A percentile compares a stretch with the other conserved stretches of the same genome.
Evolutionary conservation across 805 yeast species (phyloP).

Genomic region (Blastobotrys muscicola): DNA sequence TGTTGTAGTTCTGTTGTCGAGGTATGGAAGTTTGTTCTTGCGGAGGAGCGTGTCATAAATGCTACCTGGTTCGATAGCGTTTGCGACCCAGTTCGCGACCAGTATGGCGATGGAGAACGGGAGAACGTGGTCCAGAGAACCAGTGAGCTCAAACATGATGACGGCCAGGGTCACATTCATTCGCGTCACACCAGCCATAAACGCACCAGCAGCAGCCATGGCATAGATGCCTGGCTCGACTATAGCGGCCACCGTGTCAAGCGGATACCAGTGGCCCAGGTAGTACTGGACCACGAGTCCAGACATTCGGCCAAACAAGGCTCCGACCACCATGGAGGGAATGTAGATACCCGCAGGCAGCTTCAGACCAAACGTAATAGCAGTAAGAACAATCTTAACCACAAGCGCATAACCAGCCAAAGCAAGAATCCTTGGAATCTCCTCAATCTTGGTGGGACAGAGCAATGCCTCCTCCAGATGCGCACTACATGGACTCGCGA

Average conservation of each 20-base stretch:
- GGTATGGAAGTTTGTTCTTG: constrained; percentile 44
- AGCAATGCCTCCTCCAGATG: constrained; percentile 12
- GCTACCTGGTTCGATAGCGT: constrained; percentile 41
- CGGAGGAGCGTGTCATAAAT: constrained; percentile 40
- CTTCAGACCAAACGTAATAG: constrained; percentile 47
- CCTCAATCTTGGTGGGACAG: constrained; percentile 22
- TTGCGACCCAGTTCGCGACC: constrained; percentile 49
- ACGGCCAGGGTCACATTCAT: constrained; percentile 87
- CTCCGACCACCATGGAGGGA: constrained; percentile 57
- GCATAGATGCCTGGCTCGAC: constrained; percentile 93
- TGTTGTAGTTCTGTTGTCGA: constrained; percentile 32
- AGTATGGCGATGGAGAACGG: constrained; percentile 49
- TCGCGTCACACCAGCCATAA: constrained; percentile 89
- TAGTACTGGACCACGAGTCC: constrained; percentile 36
- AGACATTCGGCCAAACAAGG: constrained; percentile 45
- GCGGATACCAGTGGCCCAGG: constrained; percentile 58
- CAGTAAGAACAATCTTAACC: constrained; percentile 38
- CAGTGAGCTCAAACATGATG: constrained; percentile 69
- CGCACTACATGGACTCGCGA: constrained; percentile 40
- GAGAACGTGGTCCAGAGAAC: constrained; percentile 45
- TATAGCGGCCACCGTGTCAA: constrained; percentile 74
- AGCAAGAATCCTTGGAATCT: constrained; percentile 28
- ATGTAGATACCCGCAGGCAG: constrained; percentile 54
- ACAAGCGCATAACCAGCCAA: constrained; percentile 34
- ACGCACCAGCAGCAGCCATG: constrained; percentile 92